Evolutionary conservation across 2,329 filamentous ascomycete genomes (phyloP), one percentile per base, ranked within the genome.

Genomic region (Talaromyces sp.): DNA sequence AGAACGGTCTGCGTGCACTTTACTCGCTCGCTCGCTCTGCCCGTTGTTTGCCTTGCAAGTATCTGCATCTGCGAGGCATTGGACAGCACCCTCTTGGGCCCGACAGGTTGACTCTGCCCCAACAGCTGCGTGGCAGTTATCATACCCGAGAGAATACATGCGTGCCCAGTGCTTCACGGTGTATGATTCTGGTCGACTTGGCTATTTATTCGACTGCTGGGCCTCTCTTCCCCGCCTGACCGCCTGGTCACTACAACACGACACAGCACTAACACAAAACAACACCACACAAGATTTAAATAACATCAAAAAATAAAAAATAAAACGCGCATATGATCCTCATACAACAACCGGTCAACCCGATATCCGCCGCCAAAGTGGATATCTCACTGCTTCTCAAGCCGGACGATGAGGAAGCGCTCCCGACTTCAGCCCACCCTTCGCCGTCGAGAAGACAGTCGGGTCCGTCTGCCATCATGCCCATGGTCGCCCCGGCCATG

Each of bases 311-410:
- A 13, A 4, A 13, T 17, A 46, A 60, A 35, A 54, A 27, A 32
- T 32, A 32, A 4, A 68, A 71, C 71, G 72, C 73, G 73, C 73
- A 73, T 75, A 76, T 76, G 73, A 73, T 76, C 70, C 71, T 73
- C 70, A 70, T 75, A 75, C 73, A 72, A 70, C 73, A 73, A 64
- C 73, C 69, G 64, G 41, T 52, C 19, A 66, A 68, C 67, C 69
- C 72, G 67, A 67, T 74, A 67, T 72, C 73, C 66, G 68, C 73
- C 84, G 85, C 81, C 86, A 93, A 83, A 85, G 88, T 96, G 92
- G 92, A 96, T 93, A 96, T 96, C 89, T 86, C 90, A 78, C 88
- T 89, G 68, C 85, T 96, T 67, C 85, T 96, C 78, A 90, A 93
- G 83, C 84, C 83, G 69, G 71, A 73, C 74, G 71, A 75, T 64